Evolutionary conservation across 176 grass and related monocot genomes (phyloP).

Genomic region (Elymus sibiricus): DNA sequence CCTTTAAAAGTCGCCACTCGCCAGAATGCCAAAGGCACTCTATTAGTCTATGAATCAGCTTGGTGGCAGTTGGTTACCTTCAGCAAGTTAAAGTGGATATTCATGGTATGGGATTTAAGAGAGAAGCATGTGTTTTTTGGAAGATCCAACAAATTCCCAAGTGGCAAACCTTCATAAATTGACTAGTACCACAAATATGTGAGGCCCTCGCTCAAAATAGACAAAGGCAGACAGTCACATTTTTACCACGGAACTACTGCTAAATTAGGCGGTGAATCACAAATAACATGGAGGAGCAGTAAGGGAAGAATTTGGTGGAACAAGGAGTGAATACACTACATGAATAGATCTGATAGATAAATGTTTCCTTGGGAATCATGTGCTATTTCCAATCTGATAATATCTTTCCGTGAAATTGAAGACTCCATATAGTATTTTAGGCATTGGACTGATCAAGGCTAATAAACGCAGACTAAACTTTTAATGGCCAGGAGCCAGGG

Average conservation of each 20-base stretch:
- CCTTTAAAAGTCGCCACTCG: background rate
- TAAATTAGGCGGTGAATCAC: background rate
- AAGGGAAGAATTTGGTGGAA: background rate
- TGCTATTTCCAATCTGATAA: background rate
- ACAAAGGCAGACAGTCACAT: background rate
- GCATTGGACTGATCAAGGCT: background rate
- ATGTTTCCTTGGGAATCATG: background rate
- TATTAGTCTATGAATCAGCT: slow-evolving; percentile 1
- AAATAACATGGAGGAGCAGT: background rate
- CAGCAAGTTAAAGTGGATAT: slow-evolving; percentile 2
- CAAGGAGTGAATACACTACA: background rate
- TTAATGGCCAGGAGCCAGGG: background rate
- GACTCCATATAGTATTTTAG: background rate
- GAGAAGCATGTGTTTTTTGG: background rate
- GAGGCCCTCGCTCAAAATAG: background rate
- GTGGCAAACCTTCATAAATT: background rate
- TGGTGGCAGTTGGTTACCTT: background rate
- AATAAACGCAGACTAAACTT: background rate
- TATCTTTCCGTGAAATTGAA: background rate
- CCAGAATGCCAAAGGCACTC: background rate
- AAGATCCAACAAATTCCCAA: background rate
- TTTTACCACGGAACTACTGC: background rate
- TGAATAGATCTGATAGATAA: background rate
- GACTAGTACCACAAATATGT: background rate
- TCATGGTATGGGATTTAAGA: background rate